These are phyloP conservation scores for Solanum chiquidenum DNA, from an alignment of 257 asterid genomes.

Conservation along the genomic window DNA sequence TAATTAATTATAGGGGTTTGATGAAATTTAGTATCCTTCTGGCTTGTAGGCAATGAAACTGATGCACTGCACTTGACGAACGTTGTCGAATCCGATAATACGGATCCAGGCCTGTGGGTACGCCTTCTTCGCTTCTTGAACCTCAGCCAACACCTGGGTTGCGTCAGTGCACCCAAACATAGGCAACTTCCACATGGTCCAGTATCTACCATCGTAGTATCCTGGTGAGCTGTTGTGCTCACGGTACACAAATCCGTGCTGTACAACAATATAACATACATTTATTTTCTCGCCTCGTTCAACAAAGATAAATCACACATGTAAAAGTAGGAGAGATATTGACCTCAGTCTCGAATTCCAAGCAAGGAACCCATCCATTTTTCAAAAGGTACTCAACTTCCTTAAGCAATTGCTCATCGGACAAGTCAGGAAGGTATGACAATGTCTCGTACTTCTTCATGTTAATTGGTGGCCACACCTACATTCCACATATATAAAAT, in stretches of 20 bases:
- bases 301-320: too few species aligned
- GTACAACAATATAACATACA: not conserved
- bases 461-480: constrained; percentile 41
- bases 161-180: constrained; percentile 53
- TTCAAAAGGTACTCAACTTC: constrained; percentile 42
- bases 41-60: constrained; percentile 29
- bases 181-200: constrained; percentile 62
- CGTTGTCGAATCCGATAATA: constrained; percentile 43
- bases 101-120: constrained; percentile 22
- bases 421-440: constrained; percentile 26
- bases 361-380: constrained; percentile 30
- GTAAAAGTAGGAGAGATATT: too few species aligned
- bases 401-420: constrained; percentile 12
- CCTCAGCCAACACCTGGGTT: constrained; percentile 28
- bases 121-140: constrained; percentile 16
- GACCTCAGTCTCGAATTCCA: constrained; percentile 43
- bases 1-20: not conserved
- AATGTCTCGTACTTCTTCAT: constrained; percentile 8
- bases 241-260: constrained; percentile 32
- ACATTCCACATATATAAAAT: not conserved
- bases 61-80: constrained; percentile 31
- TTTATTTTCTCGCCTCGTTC: not conserved
- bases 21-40: not conserved
- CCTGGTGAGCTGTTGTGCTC: constrained; percentile 22
- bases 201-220: constrained; percentile 42